A percentile compares a stretch with the other conserved stretches of the same genome.
phyloP scores from a whole-genome alignment of 441 rosid species.

The Manihot esculenta region DNA sequence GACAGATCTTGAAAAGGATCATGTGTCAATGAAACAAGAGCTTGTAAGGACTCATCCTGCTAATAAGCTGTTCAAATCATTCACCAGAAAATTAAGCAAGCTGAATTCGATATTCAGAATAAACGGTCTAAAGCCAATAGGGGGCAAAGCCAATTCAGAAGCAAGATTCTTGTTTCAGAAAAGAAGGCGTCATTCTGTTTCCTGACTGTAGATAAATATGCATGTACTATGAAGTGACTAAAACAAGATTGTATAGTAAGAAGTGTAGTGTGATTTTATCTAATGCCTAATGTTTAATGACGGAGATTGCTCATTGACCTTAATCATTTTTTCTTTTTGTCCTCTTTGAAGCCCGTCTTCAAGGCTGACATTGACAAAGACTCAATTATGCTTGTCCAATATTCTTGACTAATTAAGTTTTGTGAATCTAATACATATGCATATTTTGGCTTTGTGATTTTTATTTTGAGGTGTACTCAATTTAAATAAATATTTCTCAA shows the following conservation, averaged over 20 bases:
- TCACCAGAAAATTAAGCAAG: slow-evolving; percentile 73
- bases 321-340: background rate
- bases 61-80: slow-evolving; percentile 66
- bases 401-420: too few relatives aligned
- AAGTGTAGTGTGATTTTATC: slow-evolving; percentile 20
- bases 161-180: slow-evolving; percentile 66
- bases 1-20: slow-evolving; percentile 94
- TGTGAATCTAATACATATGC: too few relatives aligned
- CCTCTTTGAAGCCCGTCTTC: background rate
- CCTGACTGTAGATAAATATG: slow-evolving; percentile 36
- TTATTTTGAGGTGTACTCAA: too few relatives aligned
- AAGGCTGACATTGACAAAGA: slow-evolving; percentile 4
- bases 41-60: slow-evolving; percentile 70
- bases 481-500: too few relatives aligned
- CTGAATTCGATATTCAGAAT: slow-evolving; percentile 70
- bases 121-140: slow-evolving; percentile 50
- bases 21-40: slow-evolving; percentile 88
- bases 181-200: slow-evolving; percentile 78
- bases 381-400: background rate
- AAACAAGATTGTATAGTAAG: slow-evolving; percentile 31
- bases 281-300: slow-evolving; percentile 5
- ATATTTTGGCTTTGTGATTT: too few relatives aligned
- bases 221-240: slow-evolving; percentile 4
- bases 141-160: slow-evolving; percentile 55
- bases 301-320: background rate